Evolutionary conservation across 768 basidiomycete species (phyloP).

Genomic region (Macrolepiota dolichaula): DNA sequence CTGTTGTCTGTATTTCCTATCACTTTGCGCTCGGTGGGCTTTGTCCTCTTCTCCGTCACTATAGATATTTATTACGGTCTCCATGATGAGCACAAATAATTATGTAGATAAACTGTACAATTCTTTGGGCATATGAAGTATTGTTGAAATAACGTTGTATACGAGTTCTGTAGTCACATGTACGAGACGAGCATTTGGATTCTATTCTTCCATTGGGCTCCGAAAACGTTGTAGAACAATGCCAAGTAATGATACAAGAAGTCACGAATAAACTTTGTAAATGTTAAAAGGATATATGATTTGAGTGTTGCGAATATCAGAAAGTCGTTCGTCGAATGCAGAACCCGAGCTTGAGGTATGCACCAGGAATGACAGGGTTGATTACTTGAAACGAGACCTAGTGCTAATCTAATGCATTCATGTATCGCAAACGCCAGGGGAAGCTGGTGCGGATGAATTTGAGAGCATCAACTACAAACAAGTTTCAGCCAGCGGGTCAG

Average conservation of each 20-base stretch:
- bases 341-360: background rate
- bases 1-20: background rate
- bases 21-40: background rate
- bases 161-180: background rate
- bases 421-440: background rate
- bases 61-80: background rate
- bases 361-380: background rate
- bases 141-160: background rate
- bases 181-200: background rate
- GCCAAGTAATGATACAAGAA: background rate
- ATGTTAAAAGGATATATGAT: background rate
- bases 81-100: background rate
- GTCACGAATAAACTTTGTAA: background rate
- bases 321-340: background rate
- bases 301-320: background rate
- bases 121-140: background rate
- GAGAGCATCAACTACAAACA: conserved; percentile 53
- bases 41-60: background rate
- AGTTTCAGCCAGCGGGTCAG: background rate
- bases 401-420: background rate
- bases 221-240: background rate
- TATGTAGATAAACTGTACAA: background rate
- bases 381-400: background rate
- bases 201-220: background rate
- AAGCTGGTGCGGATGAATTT: conserved; percentile 35